phyloP scores from a whole-genome alignment of 345 rosid genomes.

The Gossypium sturtianum region DNA sequence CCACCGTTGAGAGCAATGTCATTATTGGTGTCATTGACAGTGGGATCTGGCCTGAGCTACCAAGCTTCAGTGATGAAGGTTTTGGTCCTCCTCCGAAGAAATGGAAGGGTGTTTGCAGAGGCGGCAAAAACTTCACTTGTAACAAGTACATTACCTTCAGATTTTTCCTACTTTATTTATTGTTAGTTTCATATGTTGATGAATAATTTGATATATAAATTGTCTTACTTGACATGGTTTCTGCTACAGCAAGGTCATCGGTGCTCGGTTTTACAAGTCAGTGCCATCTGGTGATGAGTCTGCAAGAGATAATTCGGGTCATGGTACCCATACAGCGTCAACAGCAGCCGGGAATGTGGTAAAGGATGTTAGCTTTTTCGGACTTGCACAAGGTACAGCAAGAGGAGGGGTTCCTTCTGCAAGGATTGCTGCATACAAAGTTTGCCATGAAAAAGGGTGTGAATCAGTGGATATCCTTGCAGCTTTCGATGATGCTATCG shows the following conservation, averaged over 20 bases:
- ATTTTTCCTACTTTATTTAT: background rate
- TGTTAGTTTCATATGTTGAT: background rate
- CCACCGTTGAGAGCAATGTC: conserved; percentile 22
- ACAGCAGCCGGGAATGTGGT: conserved; percentile 56
- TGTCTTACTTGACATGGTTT: background rate
- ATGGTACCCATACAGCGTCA: conserved; percentile 64
- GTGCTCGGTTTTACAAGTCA: conserved; percentile 29
- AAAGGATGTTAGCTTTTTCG: conserved; percentile 30
- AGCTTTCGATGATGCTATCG: conserved; percentile 39
- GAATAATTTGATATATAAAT: conserved; percentile 17
- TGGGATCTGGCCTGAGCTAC: conserved; percentile 50
- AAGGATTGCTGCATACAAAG: conserved; percentile 47
- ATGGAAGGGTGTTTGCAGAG: conserved; percentile 43
- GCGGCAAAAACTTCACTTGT: conserved; percentile 27
- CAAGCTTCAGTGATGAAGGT: conserved; percentile 42
- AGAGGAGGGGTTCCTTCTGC: conserved; percentile 61
- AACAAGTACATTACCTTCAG: background rate
- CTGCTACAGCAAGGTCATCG: conserved; percentile 34
- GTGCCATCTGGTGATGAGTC: background rate
- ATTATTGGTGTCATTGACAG: conserved; percentile 37
- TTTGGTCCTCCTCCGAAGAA: conserved; percentile 45
- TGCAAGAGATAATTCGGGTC: conserved; percentile 27
- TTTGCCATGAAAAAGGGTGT: conserved; percentile 19
- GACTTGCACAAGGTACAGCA: conserved; percentile 48
- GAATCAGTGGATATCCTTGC: conserved; percentile 8